Percentiles rank a stretch among this genome's conserved stretches.
phyloP scores from a whole-genome alignment of 805 yeast genomes.

The Saccharomyces jurei region DNA sequence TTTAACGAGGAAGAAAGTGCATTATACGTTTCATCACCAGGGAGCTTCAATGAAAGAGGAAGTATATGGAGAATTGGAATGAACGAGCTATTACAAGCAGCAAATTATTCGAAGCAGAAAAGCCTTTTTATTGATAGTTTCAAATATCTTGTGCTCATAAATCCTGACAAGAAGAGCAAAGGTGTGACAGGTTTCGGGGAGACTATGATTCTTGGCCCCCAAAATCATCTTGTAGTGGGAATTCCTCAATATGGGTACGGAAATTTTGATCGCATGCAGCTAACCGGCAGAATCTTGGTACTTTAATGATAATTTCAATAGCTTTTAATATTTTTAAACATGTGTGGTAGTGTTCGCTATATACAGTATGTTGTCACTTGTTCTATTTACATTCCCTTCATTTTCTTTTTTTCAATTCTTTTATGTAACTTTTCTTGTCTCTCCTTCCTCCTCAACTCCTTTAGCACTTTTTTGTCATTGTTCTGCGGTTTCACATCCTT shows the following conservation, averaged over 20 bases:
- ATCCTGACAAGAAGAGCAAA: conserved; percentile 17
- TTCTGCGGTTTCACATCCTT: conserved; percentile 12
- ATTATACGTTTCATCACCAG: conserved; percentile 38
- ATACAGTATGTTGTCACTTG: background rate
- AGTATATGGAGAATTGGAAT: conserved; percentile 38
- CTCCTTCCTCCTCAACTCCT: conserved; percentile 29
- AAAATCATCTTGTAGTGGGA: conserved; percentile 31
- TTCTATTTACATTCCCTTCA: background rate
- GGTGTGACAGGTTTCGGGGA: conserved; percentile 41
- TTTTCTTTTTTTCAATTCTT: conserved; percentile 20
- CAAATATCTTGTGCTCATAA: conserved; percentile 7
- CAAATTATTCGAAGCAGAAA: background rate
- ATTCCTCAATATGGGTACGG: conserved; percentile 33
- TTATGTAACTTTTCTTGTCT: conserved; percentile 30
- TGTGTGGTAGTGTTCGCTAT: background rate
- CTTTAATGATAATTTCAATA: background rate
- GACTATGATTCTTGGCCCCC: conserved; percentile 25
- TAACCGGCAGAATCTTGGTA: conserved; percentile 27
- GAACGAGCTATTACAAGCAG: conserved; percentile 7
- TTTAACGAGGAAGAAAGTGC: conserved; percentile 9
- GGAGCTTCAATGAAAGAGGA: conserved; percentile 31
- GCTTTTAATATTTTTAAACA: too few relatives aligned
- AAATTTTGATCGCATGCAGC: conserved; percentile 20
- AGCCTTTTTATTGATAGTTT: conserved; percentile 3
- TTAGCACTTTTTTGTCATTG: conserved; percentile 27